Evolutionary conservation across 1,139 yeast species (phyloP).

Genomic region (Hemisphaericaspora subhashii): DNA sequence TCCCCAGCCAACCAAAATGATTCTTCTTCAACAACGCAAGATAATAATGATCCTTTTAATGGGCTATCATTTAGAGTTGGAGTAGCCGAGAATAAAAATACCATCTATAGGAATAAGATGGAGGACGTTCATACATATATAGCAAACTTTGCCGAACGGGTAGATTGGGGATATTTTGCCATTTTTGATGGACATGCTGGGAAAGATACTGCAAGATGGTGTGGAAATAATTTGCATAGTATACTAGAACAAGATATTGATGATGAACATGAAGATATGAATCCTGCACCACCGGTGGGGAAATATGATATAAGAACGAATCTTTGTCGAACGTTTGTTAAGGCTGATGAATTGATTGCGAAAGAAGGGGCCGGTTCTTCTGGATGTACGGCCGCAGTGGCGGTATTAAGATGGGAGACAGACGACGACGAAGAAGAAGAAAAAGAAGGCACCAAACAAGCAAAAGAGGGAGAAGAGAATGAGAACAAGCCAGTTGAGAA

Average conservation of each 20-base stretch:
- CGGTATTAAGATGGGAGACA: constrained; percentile 81
- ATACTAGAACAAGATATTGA: constrained; percentile 55
- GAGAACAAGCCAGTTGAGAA: background rate
- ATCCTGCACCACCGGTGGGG: constrained; percentile 18
- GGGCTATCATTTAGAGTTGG: constrained; percentile 76
- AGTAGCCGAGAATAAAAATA: constrained; percentile 84
- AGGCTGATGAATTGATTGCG: constrained; percentile 71
- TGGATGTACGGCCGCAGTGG: constrained; percentile 96
- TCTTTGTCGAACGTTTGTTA: constrained; percentile 60
- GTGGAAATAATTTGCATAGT: constrained; percentile 84
- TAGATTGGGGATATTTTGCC: constrained; percentile 96
- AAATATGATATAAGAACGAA: constrained; percentile 49
- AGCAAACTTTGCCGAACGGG: constrained; percentile 83
- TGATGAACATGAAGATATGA: constrained; percentile 9
- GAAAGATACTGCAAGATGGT: constrained; percentile 89
- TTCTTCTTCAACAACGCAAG: background rate
- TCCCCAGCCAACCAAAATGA: background rate
- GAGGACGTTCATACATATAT: constrained; percentile 96
- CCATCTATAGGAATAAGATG: constrained; percentile 83
- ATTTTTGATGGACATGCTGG: constrained; percentile 99
- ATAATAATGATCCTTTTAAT: constrained; percentile 36
- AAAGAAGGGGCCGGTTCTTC: constrained; percentile 63
- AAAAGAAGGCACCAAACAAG: constrained; percentile 25
- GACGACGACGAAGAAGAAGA: constrained; percentile 30
- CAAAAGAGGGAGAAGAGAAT: constrained; percentile 14